These are phyloP conservation scores for Gonapodya prolifera DNA, from an alignment of 192 early-diverging fungal genomes.

Conservation along the genomic window DNA sequence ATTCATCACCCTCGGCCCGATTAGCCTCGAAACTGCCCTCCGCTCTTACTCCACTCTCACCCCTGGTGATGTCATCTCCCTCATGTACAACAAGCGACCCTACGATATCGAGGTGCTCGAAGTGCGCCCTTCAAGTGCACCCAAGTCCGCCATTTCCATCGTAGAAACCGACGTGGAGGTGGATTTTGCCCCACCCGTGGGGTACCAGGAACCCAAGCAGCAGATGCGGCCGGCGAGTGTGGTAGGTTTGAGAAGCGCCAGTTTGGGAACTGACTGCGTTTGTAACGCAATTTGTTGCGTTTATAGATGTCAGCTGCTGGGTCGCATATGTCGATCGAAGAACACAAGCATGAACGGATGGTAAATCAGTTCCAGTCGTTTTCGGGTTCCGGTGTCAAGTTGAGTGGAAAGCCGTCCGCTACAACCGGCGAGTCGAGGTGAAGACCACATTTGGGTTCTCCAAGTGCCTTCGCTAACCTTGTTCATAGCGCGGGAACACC, in stretches of 20 bases:
- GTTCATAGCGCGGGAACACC: conserved; percentile 8
- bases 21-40: conserved; percentile 83
- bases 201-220: conserved; percentile 79
- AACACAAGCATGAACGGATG: conserved; percentile 26
- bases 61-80: conserved; percentile 77
- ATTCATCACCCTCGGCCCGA: neutral
- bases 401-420: conserved; percentile 27
- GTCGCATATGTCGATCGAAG: conserved; percentile 25
- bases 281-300: conserved; percentile 7
- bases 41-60: conserved; percentile 87
- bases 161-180: conserved; percentile 96
- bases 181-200: conserved; percentile 92
- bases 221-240: conserved; percentile 8
- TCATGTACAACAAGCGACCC: conserved; percentile 76
- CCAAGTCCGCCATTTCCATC: conserved; percentile 72
- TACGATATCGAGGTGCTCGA: conserved; percentile 89
- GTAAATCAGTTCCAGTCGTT: conserved; percentile 25
- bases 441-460: neutral
- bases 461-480: conserved; percentile 7
- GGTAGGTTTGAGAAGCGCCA: conserved; percentile 11
- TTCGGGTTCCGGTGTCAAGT: conserved; percentile 26
- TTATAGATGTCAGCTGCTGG: conserved; percentile 21
- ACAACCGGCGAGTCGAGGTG: neutral
- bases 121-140: conserved; percentile 46
- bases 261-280: conserved; percentile 4